Percentiles rank a stretch among this genome's conserved stretches.
Evolutionary conservation across 2,329 filamentous ascomycete species (phyloP).

Genomic region (Talaromyces sp.): DNA sequence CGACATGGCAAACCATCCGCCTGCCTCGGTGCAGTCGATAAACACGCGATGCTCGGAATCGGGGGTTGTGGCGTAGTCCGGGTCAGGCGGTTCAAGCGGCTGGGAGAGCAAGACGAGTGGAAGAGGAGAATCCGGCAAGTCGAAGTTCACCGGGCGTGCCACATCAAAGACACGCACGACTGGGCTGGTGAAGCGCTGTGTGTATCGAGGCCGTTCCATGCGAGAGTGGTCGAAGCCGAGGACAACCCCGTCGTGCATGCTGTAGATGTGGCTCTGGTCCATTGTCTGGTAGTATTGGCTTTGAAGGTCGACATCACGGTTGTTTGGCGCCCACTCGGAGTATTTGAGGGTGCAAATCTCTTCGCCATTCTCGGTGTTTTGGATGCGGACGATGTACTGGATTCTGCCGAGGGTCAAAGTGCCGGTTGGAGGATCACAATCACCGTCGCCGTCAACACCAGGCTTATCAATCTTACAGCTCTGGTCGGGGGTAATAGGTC

Average conservation of each 20-base stretch:
- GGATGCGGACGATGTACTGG: slow-evolving; percentile 85
- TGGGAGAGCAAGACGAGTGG: slow-evolving; percentile 83
- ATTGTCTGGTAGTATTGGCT: slow-evolving; percentile 75
- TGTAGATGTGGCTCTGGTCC: slow-evolving; percentile 86
- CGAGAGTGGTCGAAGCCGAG: slow-evolving; percentile 70
- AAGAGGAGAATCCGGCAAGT: slow-evolving; percentile 56
- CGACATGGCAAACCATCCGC: slow-evolving; percentile 91
- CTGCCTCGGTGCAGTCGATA: slow-evolving; percentile 78
- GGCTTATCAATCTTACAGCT: slow-evolving; percentile 59
- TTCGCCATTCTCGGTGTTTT: slow-evolving; percentile 66
- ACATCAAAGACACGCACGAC: slow-evolving; percentile 89
- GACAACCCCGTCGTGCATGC: slow-evolving; percentile 76
- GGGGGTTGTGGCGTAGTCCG: slow-evolving; percentile 32
- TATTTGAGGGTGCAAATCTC: slow-evolving; percentile 86
- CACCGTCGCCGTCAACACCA: slow-evolving; percentile 59
- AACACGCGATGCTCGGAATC: slow-evolving; percentile 61
- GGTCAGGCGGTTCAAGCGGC: slow-evolving; percentile 60
- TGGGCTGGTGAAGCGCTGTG: slow-evolving; percentile 66
- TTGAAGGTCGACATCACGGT: slow-evolving; percentile 79
- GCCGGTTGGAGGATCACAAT: slow-evolving; percentile 66
- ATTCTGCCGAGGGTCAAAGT: slow-evolving; percentile 80
- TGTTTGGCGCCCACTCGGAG: slow-evolving; percentile 92
- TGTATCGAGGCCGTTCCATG: slow-evolving; percentile 56
- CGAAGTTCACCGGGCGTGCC: slow-evolving; percentile 65
- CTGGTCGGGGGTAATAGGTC: slow-evolving; percentile 64